Evolutionary conservation across 495 filamentous ascomycete species (phyloP).

Genomic region (Xylaria intraflava): DNA sequence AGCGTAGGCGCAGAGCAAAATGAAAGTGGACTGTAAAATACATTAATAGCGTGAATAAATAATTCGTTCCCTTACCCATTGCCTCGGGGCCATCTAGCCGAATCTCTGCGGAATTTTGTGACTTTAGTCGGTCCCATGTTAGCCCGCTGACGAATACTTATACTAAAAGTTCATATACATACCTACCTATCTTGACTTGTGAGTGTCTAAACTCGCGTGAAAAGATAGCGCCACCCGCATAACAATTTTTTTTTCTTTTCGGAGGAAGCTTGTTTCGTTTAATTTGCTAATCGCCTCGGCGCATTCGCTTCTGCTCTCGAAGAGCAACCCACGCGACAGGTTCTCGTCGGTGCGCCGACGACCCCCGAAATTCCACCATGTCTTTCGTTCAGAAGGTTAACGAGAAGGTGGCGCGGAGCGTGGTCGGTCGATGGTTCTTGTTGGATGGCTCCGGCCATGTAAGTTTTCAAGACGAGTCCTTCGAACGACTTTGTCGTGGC

Average conservation of each 20-base stretch:
- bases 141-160: no score
- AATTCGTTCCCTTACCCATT: no score
- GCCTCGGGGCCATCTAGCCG: no score
- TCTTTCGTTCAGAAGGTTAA: constrained; percentile 30
- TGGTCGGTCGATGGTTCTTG: constrained; percentile 65
- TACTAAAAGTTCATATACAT: no score
- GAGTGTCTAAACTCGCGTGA: neutral
- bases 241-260: constrained; percentile 2
- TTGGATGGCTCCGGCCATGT: constrained; percentile 71
- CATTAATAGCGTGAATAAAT: no score
- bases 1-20: no score
- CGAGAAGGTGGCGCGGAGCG: constrained; percentile 46
- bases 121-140: no score
- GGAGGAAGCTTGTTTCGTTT: no score
- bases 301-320: neutral
- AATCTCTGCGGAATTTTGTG: no score
- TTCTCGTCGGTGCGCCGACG: constrained; percentile 2
- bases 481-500: neutral
- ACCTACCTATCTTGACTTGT: no score
- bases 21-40: no score
- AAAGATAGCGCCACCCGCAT: neutral
- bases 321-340: constrained; percentile 1
- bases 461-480: constrained; percentile 25
- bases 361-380: neutral
- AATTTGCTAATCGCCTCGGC: neutral